phyloP scores from a whole-genome alignment of 108 stramenopile species.

The Cylindrotheca closterium region DNA sequence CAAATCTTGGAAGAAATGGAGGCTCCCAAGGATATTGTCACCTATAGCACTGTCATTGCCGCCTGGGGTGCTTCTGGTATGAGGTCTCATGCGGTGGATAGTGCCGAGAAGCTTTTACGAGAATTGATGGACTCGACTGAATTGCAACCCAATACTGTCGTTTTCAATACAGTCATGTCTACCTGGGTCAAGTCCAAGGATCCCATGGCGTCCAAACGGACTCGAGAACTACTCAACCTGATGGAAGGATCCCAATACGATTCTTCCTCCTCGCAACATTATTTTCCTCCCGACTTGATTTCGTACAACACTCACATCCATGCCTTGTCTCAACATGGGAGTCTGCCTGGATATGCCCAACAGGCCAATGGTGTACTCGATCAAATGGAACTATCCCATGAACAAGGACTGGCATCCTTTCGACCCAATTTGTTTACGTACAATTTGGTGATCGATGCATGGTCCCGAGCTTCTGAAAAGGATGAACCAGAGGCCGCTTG shows the following conservation, averaged over 20 bases:
- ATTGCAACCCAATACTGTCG: conserved; percentile 36
- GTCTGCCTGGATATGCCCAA: conserved; percentile 21
- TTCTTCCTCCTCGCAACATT: no score
- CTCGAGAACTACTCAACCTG: conserved; percentile 29
- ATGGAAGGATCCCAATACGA: conserved; percentile 26
- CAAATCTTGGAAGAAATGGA: conserved; percentile 41
- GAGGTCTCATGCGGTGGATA: conserved; percentile 36
- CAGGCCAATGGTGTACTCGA: conserved; percentile 31
- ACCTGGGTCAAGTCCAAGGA: conserved; percentile 43
- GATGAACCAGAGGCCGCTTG: conserved; percentile 44
- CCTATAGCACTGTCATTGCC: conserved; percentile 39
- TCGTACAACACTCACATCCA: conserved; percentile 50
- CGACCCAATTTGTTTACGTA: conserved; percentile 65
- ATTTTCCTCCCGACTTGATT: conserved; percentile 36
- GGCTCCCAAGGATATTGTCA: conserved; percentile 37
- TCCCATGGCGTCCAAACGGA: conserved; percentile 29
- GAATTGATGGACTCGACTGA: conserved; percentile 28
- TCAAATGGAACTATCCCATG: conserved; percentile 20
- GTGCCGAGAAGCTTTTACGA: conserved; percentile 43
- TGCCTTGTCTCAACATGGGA: conserved; percentile 33
- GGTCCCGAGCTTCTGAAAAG: conserved; percentile 30
- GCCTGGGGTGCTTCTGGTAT: conserved; percentile 47
- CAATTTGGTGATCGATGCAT: conserved; percentile 66
- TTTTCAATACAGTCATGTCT: conserved; percentile 42
- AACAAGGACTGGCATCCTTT: conserved; percentile 20